Conservation (phyloP, 371 early-diverging fungal species). For the Fennellomyces sp. region DNA sequence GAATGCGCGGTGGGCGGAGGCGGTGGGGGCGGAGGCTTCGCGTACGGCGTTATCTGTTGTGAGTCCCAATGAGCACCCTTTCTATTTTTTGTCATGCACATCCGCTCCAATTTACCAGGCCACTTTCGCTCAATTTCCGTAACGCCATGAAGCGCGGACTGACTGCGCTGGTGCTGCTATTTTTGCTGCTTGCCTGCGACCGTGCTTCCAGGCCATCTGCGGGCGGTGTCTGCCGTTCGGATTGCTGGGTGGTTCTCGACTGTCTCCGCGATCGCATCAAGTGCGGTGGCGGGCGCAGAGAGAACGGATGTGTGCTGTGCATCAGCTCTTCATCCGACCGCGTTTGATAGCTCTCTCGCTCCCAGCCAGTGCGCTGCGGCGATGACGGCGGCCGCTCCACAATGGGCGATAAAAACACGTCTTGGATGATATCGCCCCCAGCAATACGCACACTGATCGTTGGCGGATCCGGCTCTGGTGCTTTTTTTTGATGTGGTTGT, state of each 20-base stretch:
- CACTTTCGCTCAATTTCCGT: slow-evolving; percentile 34
- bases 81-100: not conserved
- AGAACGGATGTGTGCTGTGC: slow-evolving; percentile 20
- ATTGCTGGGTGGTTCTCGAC: slow-evolving; percentile 23
- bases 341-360: slow-evolving; percentile 13
- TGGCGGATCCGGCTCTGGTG: slow-evolving; percentile 14
- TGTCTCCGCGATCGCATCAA: slow-evolving; percentile 26
- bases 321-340: slow-evolving; percentile 5
- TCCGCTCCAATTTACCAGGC: slow-evolving; percentile 20
- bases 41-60: not conserved
- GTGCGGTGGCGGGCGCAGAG: slow-evolving; percentile 45
- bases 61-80: not conserved
- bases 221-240: not conserved
- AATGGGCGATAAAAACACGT: slow-evolving; percentile 22
- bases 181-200: slow-evolving; percentile 10
- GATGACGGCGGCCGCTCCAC: slow-evolving; percentile 14
- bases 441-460: slow-evolving; percentile 24
- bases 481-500: not conserved
- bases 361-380: not conserved
- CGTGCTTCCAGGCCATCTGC: slow-evolving; percentile 1
- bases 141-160: slow-evolving; percentile 50
- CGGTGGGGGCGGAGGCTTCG: not conserved
- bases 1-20: not conserved
- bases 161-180: slow-evolving; percentile 38
- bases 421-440: slow-evolving; percentile 20